These are phyloP conservation scores for Aspergillus clavatus DNA, from an alignment of 2,329 filamentous ascomycete species.

Conservation along the genomic window DNA sequence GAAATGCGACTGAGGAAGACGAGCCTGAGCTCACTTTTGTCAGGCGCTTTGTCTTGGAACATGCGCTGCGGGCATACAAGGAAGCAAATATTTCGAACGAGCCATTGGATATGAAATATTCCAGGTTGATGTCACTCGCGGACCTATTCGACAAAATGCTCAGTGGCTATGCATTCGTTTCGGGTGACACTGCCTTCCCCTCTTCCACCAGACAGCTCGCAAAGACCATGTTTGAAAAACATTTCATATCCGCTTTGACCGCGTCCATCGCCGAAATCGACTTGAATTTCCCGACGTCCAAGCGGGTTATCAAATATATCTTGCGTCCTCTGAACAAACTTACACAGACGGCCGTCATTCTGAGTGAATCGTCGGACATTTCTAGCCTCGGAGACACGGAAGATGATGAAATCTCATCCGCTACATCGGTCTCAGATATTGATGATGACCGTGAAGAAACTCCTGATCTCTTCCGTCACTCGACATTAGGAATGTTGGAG, in stretches of 20 bases:
- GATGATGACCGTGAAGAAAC: slow-evolving; percentile 89
- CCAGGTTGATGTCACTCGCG: slow-evolving; percentile 77
- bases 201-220: slow-evolving; percentile 76
- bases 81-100: slow-evolving; percentile 77
- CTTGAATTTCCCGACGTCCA: slow-evolving; percentile 87
- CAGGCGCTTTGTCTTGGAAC: slow-evolving; percentile 90
- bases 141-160: slow-evolving; percentile 93
- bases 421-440: slow-evolving; percentile 82
- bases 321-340: slow-evolving; percentile 81
- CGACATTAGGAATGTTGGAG: slow-evolving; percentile 90
- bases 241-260: slow-evolving; percentile 83
- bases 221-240: slow-evolving; percentile 97
- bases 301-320: slow-evolving; percentile 94
- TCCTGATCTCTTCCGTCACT: slow-evolving; percentile 94
- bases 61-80: slow-evolving; percentile 85
- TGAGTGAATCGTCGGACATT: slow-evolving; percentile 77
- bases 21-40: slow-evolving; percentile 69
- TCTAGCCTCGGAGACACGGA: slow-evolving; percentile 63
- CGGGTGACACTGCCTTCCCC: slow-evolving; percentile 42
- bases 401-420: slow-evolving; percentile 82
- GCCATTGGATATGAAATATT: slow-evolving; percentile 77
- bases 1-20: slow-evolving; percentile 34
- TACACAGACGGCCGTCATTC: slow-evolving; percentile 76
- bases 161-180: slow-evolving; percentile 67
- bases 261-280: slow-evolving; percentile 92